A percentile compares a stretch with the other conserved stretches of the same genome.
Conservation (phyloP, 2,329 filamentous ascomycete species). For the Nigrospora sphaerica region DNA sequence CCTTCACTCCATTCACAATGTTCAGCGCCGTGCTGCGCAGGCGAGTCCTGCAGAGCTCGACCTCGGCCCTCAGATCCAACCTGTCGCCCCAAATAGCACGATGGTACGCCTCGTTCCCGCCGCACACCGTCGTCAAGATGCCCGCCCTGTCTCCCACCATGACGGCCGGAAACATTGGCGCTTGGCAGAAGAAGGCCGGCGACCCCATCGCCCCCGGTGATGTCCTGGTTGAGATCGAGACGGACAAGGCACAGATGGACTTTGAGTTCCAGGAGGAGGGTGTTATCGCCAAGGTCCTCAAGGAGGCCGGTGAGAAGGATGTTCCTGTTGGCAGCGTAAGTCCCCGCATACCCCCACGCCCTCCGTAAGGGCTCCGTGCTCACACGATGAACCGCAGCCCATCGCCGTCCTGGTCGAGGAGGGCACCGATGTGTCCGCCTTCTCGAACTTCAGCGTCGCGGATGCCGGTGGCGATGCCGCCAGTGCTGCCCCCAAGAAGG, state of each 20-base stretch:
- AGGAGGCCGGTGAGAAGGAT: conserved; percentile 90
- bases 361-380: conserved; percentile 4
- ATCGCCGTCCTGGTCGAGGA: conserved; percentile 95
- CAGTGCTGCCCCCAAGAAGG: conserved; percentile 56
- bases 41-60: conserved; percentile 48
- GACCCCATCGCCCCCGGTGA: conserved; percentile 85
- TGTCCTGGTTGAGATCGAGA: conserved; percentile 96
- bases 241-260: conserved; percentile 99
- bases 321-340: conserved; percentile 88
- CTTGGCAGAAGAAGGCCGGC: conserved; percentile 96
- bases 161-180: conserved; percentile 91
- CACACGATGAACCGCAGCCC: conserved; percentile 50
- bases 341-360: conserved; percentile 1
- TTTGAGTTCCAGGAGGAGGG: conserved; percentile 99
- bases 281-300: conserved; percentile 88
- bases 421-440: conserved; percentile 76
- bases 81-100: conserved; percentile 46
- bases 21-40: conserved; percentile 57
- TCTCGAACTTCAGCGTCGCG: conserved; percentile 79
- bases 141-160: conserved; percentile 96
- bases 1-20: conserved; percentile 37
- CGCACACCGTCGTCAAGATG: conserved; percentile 95
- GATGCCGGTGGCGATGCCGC: conserved; percentile 81
- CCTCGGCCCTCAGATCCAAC: conserved; percentile 43
- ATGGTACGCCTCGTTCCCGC: conserved; percentile 78